Evolutionary conservation across 371 early-diverging fungal species (phyloP).

Genomic region (Rhizopus stolonifer): DNA sequence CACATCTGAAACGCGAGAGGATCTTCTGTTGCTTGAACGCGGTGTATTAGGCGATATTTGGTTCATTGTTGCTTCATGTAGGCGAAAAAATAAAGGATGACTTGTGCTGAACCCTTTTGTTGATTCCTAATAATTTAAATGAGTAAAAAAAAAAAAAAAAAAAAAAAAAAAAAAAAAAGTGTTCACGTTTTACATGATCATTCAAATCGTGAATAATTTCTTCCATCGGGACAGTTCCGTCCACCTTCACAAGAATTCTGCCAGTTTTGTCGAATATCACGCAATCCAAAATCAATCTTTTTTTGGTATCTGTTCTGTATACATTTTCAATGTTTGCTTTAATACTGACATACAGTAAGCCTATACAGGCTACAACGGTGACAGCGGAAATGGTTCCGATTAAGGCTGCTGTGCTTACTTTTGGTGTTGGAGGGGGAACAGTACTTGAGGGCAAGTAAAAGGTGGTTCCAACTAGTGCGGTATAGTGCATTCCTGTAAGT

Average conservation of each 20-base stretch:
- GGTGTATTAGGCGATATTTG: conserved; percentile 7
- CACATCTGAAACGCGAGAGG: conserved; percentile 7
- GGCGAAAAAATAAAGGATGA: conserved; percentile 33
- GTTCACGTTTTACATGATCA: conserved; percentile 19
- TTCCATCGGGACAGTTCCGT: conserved; percentile 43
- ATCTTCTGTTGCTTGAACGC: conserved; percentile 2
- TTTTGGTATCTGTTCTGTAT: conserved; percentile 17
- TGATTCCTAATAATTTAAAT: conserved; percentile 7
- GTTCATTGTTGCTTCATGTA: conserved; percentile 21
- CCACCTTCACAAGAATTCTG: conserved; percentile 39
- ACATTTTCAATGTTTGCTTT: conserved; percentile 7
- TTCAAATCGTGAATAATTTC: conserved; percentile 26
- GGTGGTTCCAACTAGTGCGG: conserved; percentile 40
- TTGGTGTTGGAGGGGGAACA: conserved; percentile 28
- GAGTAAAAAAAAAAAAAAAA: no score
- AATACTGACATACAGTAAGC: conserved; percentile 29
- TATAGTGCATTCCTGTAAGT: conserved; percentile 47
- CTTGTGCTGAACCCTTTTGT: conserved; percentile 10
- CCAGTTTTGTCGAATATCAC: conserved; percentile 38
- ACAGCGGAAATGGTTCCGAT: conserved; percentile 44
- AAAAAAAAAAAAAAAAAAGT: no score
- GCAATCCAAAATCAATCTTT: conserved; percentile 31
- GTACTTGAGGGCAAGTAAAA: conserved; percentile 24
- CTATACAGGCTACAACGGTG: conserved; percentile 34
- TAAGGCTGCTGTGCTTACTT: conserved; percentile 30